These are phyloP conservation scores for Suillus americanus DNA, from an alignment of 768 basidiomycete species.

Conservation along the genomic window DNA sequence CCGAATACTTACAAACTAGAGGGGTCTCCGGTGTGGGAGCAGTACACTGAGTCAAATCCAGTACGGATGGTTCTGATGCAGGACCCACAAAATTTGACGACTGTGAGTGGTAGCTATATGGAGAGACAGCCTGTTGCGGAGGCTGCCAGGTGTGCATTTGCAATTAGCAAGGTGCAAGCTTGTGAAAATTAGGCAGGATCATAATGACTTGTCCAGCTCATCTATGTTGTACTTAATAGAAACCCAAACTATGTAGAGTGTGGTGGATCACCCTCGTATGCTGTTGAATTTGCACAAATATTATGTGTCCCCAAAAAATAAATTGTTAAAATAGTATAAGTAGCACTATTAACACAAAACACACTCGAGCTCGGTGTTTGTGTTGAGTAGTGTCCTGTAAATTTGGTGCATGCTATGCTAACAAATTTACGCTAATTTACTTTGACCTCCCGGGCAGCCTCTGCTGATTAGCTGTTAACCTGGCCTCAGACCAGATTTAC, in stretches of 20 bases:
- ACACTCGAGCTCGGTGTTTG: no score
- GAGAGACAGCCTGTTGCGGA: slow-evolving; percentile 35
- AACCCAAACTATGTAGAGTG: neutral
- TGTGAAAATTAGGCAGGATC: neutral
- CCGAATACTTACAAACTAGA: slow-evolving; percentile 56
- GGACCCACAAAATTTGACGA: slow-evolving; percentile 27
- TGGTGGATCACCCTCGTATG: neutral
- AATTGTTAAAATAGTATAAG: no score
- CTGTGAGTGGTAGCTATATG: slow-evolving; percentile 39
- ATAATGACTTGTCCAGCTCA: neutral
- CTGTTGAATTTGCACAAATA: no score
- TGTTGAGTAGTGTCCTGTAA: no score
- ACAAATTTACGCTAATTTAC: no score
- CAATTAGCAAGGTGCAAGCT: neutral
- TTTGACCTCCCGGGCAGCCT: no score
- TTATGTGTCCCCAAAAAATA: no score
- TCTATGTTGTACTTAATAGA: neutral
- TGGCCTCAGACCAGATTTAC: no score
- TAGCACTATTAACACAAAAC: no score
- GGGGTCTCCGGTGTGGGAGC: slow-evolving; percentile 50
- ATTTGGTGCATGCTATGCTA: no score
- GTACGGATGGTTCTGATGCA: slow-evolving; percentile 49
- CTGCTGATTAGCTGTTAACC: no score
- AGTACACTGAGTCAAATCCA: slow-evolving; percentile 31
- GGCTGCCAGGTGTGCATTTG: neutral